Evolutionary conservation across 1,284 basidiomycete genomes (phyloP), one percentile per base, ranked within the genome.

Genomic region (Apiotrichum akiyoshidainum): DNA sequence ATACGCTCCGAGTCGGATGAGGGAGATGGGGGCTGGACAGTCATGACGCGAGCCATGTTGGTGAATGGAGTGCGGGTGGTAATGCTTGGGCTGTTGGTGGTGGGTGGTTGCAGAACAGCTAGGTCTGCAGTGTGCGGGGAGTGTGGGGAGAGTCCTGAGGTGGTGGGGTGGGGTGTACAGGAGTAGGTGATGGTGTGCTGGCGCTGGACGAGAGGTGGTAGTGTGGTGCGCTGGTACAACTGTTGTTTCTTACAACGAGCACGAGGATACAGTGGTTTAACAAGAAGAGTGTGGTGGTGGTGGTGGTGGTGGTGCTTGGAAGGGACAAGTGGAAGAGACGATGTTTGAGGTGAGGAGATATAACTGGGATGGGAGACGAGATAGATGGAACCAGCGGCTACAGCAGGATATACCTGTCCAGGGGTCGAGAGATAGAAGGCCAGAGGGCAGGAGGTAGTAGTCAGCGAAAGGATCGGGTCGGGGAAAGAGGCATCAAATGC

Each of bases 1-100:
- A 61, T 58, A 44, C 59, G 58, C 45, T 58, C 58, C 19, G 52
- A 53, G 44, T 60, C 59, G 46, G 51, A 46, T 5, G 33, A 33
- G 5, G 61, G 61, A 5, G 61, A 59, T 16, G 47, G 22, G 3
- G 52, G 41, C 35, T 50, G 49, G 46, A 21, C 45, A 14, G 51
- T 26, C 51, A 58, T 58, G 46, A 51, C 40, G 26, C 37, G 40
- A n/a, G 57, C 46, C 57, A 46, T 46, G 42, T 10, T 45, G n/a
- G 19, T 26, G 40, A 11, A n/a, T 14, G 51, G 50, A n/a, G 26
- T n/a, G 35, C 40, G 10, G n/a, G 39, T 26, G n/a, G 41, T 19
- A n/a, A 14, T 11, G 47, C n/a, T 33, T 10, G 17, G 34, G 33
- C 16, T 48, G 33, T 3, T 3, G 33, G 31, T 19, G 47, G 33